Conservation (phyloP, 768 basidiomycete species). For the Podaxis pistillaris region DNA sequence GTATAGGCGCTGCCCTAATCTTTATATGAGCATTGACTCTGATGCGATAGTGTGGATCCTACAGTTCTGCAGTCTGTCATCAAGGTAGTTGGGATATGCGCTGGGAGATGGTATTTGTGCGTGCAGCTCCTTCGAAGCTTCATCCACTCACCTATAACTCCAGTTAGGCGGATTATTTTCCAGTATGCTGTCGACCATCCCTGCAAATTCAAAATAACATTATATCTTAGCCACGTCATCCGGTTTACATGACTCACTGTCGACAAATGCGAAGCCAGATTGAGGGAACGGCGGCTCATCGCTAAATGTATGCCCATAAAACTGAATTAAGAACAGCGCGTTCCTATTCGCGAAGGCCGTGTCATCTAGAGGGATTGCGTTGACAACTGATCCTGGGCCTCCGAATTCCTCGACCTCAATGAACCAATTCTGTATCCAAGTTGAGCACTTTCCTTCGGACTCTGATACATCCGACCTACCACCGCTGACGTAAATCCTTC, state of each 20-base stretch:
- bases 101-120: background rate
- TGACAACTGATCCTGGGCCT: slow-evolving; percentile 45
- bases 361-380: slow-evolving; percentile 33
- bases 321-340: slow-evolving; percentile 46
- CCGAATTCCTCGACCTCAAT: slow-evolving; percentile 44
- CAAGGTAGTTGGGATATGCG: slow-evolving; percentile 12
- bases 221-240: background rate
- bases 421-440: slow-evolving; percentile 20
- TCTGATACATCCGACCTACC: background rate
- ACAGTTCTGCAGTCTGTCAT: slow-evolving; percentile 9
- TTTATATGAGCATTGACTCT: background rate
- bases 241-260: slow-evolving; percentile 27
- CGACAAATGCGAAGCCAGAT: slow-evolving; percentile 43
- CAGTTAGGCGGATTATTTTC: slow-evolving; percentile 4
- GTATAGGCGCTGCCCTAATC: slow-evolving; percentile 12
- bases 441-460: background rate
- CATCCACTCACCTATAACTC: slow-evolving; percentile 3
- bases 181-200: slow-evolving; percentile 24
- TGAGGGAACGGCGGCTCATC: slow-evolving; percentile 39
- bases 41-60: background rate
- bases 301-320: slow-evolving; percentile 43
- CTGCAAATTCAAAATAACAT: slow-evolving; percentile 17
- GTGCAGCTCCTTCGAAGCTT: background rate
- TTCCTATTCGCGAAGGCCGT: slow-evolving; percentile 47
- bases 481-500: slow-evolving; percentile 1